phyloP scores from a whole-genome alignment of 768 basidiomycete species.

The Inosperma sp. region DNA sequence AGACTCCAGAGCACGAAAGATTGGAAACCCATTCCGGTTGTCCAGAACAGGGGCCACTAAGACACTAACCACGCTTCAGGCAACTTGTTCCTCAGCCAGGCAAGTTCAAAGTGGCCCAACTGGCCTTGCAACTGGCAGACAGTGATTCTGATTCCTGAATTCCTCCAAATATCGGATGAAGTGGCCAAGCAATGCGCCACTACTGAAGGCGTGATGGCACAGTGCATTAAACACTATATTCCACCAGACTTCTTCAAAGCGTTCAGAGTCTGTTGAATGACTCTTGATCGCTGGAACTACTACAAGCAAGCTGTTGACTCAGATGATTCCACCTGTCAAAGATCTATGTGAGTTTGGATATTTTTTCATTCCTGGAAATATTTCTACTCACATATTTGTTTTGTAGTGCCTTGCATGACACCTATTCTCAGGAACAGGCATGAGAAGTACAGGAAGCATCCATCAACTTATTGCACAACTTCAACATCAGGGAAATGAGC shows the following conservation, averaged over 20 bases:
- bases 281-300: slow-evolving; percentile 93
- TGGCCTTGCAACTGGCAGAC: no score
- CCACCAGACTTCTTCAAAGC: slow-evolving; percentile 99
- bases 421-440: slow-evolving; percentile 99
- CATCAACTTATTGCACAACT: no score
- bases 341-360: slow-evolving; percentile 84
- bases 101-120: no score
- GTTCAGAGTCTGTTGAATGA: slow-evolving; percentile 99
- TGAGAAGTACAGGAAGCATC: slow-evolving; percentile 98
- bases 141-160: slow-evolving; percentile 95
- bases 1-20: no score
- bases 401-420: slow-evolving; percentile 94
- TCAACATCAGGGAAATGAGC: no score
- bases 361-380: background rate
- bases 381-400: slow-evolving; percentile 7
- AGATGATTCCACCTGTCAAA: slow-evolving; percentile 99
- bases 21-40: no score
- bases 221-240: slow-evolving; percentile 96
- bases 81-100: no score
- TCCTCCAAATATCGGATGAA: slow-evolving; percentile 98
- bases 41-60: no score
- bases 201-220: slow-evolving; percentile 94
- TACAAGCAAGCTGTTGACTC: slow-evolving; percentile 96
- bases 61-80: no score
- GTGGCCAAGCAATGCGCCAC: slow-evolving; percentile 99